Evolutionary conservation across 306 rosid genomes (phyloP), one percentile per base, ranked within the genome.

Genomic region (Fagus sylvatica): DNA sequence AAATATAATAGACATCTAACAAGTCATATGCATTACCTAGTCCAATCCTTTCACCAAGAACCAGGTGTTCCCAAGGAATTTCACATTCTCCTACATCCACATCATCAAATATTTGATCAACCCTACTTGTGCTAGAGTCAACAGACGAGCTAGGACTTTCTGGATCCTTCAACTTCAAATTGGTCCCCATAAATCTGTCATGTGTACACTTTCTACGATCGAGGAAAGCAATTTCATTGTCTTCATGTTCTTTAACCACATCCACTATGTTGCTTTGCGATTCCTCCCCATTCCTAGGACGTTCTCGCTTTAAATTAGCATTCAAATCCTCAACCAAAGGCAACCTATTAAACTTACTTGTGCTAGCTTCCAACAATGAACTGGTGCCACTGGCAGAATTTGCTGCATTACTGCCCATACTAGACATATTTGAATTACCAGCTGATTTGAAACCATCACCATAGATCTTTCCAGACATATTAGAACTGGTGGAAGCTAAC

Each of bases 31-130:
- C 84, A 65, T 81, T 95, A 96, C 99, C 99, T 82, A 96, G 84
- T 48, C 98, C 99, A 86, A 96, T 93, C 82, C 99, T 91, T 85
- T 93, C 98, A 78, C 98, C 97, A 87, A 93, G 75, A 82, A 82
- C 86, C 79, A 96, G 93, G 80, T 93, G 94, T 79, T 93, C 99
- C 99, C 99, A 96, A 5, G 90, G 93, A 82, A 96, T 90, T 89
- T 96, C 99, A 73, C 97, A 87, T 87, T 96, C 91, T 70, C 97
- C 91, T 17, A 96, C 98, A 76, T 93, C 97, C 71, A 89, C 98
- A 78, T 93, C 98, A 64, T 96, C 98, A 87, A 91, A 89, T 73
- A 91, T 86, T 81, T 85, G 87, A 80, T 87, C 96, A 66, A 80
- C 78, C 88, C 91, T 93, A 75, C 79, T 93, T 67, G 84, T 53